Conservation (phyloP, 306 rosid genomes). For the Cucurbita ficifolia region DNA sequence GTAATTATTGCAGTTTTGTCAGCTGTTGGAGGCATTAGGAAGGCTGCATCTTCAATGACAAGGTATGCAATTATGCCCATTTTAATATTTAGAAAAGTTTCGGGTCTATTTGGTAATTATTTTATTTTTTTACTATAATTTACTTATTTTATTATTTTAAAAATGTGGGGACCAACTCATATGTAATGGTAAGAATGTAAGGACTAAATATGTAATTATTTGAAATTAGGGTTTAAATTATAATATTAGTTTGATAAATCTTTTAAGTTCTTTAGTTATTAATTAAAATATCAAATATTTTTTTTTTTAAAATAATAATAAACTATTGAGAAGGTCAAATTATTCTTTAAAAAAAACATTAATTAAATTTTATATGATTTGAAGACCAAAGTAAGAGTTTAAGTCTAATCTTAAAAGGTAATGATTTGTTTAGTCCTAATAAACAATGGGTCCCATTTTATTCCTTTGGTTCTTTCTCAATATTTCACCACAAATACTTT, state of each 20-base stretch:
- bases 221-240: too few species aligned
- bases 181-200: too few species aligned
- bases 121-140: too few species aligned
- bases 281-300: background rate
- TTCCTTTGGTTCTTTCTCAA: background rate
- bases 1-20: constrained; percentile 9
- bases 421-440: background rate
- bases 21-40: constrained; percentile 9
- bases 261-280: background rate
- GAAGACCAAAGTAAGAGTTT: background rate
- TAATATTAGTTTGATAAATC: background rate
- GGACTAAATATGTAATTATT: too few species aligned
- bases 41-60: background rate
- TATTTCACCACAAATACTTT: too few species aligned
- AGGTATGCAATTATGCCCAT: background rate
- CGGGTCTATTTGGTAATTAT: too few species aligned
- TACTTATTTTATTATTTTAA: too few species aligned
- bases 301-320: background rate
- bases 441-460: background rate
- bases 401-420: background rate
- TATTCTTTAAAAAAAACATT: background rate
- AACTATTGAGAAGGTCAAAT: background rate
- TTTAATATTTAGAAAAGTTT: too few species aligned
- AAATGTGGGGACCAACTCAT: too few species aligned
- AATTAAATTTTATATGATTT: background rate